A percentile compares a stretch with the other conserved stretches of the same genome.
Conservation (phyloP, 495 filamentous ascomycete genomes). For the Neurospora sp. region DNA sequence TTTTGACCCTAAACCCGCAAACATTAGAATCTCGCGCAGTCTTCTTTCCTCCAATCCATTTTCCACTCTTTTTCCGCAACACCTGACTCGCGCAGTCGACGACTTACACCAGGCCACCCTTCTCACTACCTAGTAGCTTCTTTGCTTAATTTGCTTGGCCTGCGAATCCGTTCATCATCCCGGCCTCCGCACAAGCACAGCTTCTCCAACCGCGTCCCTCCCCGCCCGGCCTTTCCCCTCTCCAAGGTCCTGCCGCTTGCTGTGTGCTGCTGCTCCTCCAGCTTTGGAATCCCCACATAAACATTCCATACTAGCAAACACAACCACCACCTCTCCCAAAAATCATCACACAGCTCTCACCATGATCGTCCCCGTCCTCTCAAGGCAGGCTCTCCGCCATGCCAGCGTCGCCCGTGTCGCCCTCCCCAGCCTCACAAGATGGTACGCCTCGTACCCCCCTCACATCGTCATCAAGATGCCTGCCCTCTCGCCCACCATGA, state of each 20-base stretch:
- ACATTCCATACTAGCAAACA: not conserved
- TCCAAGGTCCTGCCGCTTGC: not conserved
- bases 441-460: conserved; percentile 66
- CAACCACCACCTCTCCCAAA: not conserved
- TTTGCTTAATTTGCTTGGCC: not conserved
- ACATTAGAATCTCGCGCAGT: not conserved
- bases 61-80: not conserved
- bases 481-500: conserved; percentile 96
- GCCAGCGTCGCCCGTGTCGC: conserved; percentile 29
- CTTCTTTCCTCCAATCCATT: not conserved
- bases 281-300: not conserved
- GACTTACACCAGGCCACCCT: not conserved
- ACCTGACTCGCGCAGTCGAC: not conserved
- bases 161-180: not conserved
- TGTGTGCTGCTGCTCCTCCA: not conserved
- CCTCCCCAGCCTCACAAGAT: conserved; percentile 41
- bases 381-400: conserved; percentile 44
- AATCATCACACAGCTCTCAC: conserved; percentile 14
- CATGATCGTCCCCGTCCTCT: conserved; percentile 45
- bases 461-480: conserved; percentile 97
- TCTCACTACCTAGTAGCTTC: not conserved
- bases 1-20: not conserved
- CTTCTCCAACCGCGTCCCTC: not conserved
- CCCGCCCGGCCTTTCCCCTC: not conserved
- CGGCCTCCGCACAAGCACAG: not conserved